phyloP scores from a whole-genome alignment of 345 rosid genomes.

The Eutrema yunnanense region DNA sequence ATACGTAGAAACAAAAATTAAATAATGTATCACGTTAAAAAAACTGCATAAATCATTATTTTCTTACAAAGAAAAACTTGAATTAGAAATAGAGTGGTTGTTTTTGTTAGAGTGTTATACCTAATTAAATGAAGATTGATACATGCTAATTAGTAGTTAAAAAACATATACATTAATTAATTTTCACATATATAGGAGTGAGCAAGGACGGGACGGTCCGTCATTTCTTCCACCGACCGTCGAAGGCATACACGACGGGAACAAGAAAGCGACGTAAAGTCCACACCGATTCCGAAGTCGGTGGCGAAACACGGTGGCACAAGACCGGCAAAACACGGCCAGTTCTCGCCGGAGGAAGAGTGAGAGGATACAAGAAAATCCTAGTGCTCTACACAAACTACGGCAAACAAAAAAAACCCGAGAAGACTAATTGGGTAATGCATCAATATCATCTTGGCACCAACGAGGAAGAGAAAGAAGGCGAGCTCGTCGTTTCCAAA shows the following conservation, averaged over 20 bases:
- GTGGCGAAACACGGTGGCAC: slow-evolving; percentile 96
- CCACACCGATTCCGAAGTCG: slow-evolving; percentile 56
- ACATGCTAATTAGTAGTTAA: background rate
- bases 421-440: slow-evolving; percentile 98
- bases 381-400: slow-evolving; percentile 95
- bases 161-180: background rate
- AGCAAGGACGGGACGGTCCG: slow-evolving; percentile 85
- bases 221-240: slow-evolving; percentile 98
- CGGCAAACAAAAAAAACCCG: slow-evolving; percentile 89
- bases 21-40: too few relatives aligned
- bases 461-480: slow-evolving; percentile 90
- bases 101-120: background rate
- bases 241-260: slow-evolving; percentile 96
- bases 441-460: slow-evolving; percentile 93
- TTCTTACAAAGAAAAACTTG: too few relatives aligned
- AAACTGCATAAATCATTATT: too few relatives aligned
- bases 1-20: too few relatives aligned
- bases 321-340: slow-evolving; percentile 97
- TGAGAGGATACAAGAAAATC: slow-evolving; percentile 86
- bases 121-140: background rate
- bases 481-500: slow-evolving; percentile 92
- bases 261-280: slow-evolving; percentile 92
- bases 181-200: slow-evolving; percentile 40
- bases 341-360: slow-evolving; percentile 48
- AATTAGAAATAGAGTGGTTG: too few relatives aligned